phyloP scores from a whole-genome alignment of 805 yeast species.

The Zygoascus flipseniorum region DNA sequence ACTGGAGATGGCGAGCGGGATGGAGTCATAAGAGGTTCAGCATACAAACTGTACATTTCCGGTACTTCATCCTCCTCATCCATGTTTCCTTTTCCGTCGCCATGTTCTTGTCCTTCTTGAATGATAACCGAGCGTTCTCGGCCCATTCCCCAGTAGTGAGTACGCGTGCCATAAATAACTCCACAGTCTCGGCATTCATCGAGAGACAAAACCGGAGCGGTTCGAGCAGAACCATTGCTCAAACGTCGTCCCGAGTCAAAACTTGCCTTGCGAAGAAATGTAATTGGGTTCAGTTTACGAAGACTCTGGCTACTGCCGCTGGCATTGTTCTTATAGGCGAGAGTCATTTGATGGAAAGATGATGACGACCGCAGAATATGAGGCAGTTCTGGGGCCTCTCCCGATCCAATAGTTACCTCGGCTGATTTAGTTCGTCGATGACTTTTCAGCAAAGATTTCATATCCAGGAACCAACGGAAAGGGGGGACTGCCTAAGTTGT shows the following conservation, averaged over 20 bases:
- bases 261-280: slow-evolving; percentile 12
- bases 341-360: slow-evolving; percentile 14
- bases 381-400: slow-evolving; percentile 6
- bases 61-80: not conserved
- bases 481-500: too few species aligned
- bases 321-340: not conserved
- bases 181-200: slow-evolving; percentile 20
- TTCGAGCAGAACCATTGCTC: slow-evolving; percentile 11
- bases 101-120: not conserved
- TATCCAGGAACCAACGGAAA: not conserved
- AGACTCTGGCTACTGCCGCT: slow-evolving; percentile 7
- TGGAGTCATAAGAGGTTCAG: not conserved
- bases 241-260: slow-evolving; percentile 13
- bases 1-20: not conserved
- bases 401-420: slow-evolving; percentile 12
- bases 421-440: slow-evolving; percentile 17
- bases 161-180: slow-evolving; percentile 38
- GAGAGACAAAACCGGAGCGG: slow-evolving; percentile 8
- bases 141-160: slow-evolving; percentile 40
- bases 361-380: not conserved
- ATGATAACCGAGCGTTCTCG: not conserved
- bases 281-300: slow-evolving; percentile 17
- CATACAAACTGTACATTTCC: too few species aligned
- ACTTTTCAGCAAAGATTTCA: slow-evolving; percentile 11
- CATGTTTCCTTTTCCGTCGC: not conserved